These are phyloP conservation scores for Apocynum venetum DNA, from an alignment of 257 asterid species.

Conservation along the genomic window DNA sequence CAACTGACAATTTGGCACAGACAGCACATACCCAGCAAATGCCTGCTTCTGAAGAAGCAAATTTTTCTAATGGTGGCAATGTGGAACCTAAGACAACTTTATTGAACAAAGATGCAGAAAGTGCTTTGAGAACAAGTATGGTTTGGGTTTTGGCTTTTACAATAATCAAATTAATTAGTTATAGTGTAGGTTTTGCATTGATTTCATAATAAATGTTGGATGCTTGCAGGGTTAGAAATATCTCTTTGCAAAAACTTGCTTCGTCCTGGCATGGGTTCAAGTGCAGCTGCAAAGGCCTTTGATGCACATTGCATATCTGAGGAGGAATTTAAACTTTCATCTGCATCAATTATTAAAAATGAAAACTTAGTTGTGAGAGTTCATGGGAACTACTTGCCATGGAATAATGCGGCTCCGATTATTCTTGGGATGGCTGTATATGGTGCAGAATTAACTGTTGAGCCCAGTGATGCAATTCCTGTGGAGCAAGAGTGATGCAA, in stretches of 20 bases:
- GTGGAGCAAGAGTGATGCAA: slow-evolving; percentile 47
- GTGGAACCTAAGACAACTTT: slow-evolving; percentile 36
- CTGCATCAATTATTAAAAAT: slow-evolving; percentile 47
- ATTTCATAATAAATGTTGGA: slow-evolving; percentile 1
- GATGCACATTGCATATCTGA: slow-evolving; percentile 48
- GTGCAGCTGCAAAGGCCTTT: slow-evolving; percentile 71
- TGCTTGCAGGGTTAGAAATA: slow-evolving; percentile 60
- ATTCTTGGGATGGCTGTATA: slow-evolving; percentile 76
- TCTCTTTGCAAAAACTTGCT: slow-evolving; percentile 77
- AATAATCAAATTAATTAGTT: background rate
- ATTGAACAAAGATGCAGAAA: slow-evolving; percentile 26
- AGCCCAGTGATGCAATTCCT: slow-evolving; percentile 43
- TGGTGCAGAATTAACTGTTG: slow-evolving; percentile 56
- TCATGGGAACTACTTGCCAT: slow-evolving; percentile 66
- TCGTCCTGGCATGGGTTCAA: slow-evolving; percentile 74
- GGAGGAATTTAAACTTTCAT: slow-evolving; percentile 62
- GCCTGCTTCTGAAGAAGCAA: slow-evolving; percentile 33
- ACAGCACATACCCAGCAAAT: slow-evolving; percentile 14
- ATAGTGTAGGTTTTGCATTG: background rate
- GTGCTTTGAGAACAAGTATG: slow-evolving; percentile 43
- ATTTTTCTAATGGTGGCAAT: slow-evolving; percentile 28
- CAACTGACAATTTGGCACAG: slow-evolving; percentile 19
- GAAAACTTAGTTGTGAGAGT: slow-evolving; percentile 68
- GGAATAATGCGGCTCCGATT: slow-evolving; percentile 75
- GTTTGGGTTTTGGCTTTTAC: slow-evolving; percentile 11